Evolutionary conservation across 176 grass and related monocot genomes (phyloP), one percentile per base, ranked within the genome.

Genomic region (Bromus sterilis): DNA sequence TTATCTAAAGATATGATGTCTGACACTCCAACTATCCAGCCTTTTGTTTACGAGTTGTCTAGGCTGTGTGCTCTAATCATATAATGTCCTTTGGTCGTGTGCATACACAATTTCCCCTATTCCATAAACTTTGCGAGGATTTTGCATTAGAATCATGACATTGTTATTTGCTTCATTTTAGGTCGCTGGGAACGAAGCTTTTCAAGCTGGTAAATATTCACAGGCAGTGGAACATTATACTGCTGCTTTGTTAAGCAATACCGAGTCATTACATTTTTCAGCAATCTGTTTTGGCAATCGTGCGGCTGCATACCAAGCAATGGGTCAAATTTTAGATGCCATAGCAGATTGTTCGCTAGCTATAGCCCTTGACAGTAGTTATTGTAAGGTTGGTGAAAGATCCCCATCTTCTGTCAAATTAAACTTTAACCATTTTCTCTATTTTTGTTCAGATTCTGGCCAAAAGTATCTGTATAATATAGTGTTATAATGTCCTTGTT

Each of bases 301-400:
- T 59, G 92, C 95, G 61, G 90, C 95, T 46, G 86, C 95, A 65
- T 93, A 91, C 80, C 95, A 95, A 89, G 90, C 88, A 73, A 78
- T 91, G n/a, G 86, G 84, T 13, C 95, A 95, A 75, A 91, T 95
- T 82, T 85, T 90, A 46, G 92, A 95, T 86, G 90, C 95, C 67
- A 89, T 98, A 76, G 92, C 95, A 53, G 95, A 98, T 89, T 98
- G 92, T 60, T 95, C 90, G 8, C 71, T 98, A 24, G 88, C 95
- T 78, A 89, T 98, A 78, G 90, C 88, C 53, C 86, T 98, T 73
- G 86, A 95, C 71, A 30, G 86, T 59, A 87, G 64, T 75, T 91
- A 93, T 87, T 59, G 82, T 69, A 98, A 98, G 92, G 95, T 98
- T 76, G 61, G 82, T 91, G 55, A 74, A 81, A 70, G 20, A 49